Base-by-base conservation (phyloP, 2,329 filamentous ascomycete genomes). In the Sclerotinia sclerotiorum region DNA sequence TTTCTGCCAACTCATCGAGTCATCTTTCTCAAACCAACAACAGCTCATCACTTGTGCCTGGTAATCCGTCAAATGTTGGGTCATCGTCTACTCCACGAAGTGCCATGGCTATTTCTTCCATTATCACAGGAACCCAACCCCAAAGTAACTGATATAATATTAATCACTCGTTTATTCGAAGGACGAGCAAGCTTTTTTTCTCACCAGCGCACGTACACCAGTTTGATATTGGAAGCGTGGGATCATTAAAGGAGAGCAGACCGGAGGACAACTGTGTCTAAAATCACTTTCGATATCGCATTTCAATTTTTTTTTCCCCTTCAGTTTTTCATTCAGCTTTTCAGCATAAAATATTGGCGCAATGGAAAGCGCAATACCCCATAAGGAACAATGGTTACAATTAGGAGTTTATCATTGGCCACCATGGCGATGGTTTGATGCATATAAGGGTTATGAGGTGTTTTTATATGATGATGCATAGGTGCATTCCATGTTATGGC, bases 61-160 rank as follows among this genome's bases (percentile, higher is more conserved):
- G 32, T 29, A 39, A 62, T 49, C 3, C 46, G 2, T 62, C 60
- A 51, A 63, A 62, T 8, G 21, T 29, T 35, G 46, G 48, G 24
- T 54, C 65, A 39, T 58, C 64, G 13, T 29, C 64, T 21, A 54
- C 17, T 65, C 39, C 67, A 35, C 52, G 67, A 48, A 61, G 54
- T 27, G 27, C 65, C 27, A 69, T 69, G 54, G 56, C 67, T 29
- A 69, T 69, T 27, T 39, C 32, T 29, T 66, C 67, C 29, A 48
- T 69, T 24, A 49, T 69, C 17, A 62, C 58, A 19, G 27, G 58
- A 1, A 62, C 58, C 29, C 58, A 62, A 62, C 29, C 58, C 39
- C 58, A 62, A 35, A 21, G 44, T 5, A 39, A 39, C 7, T 62
- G 29, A 62, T 21, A 10, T n/a, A 27, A 35, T 24, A 19, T n/a